Evolutionary conservation across 1,139 yeast genomes (phyloP), one percentile per base, ranked within the genome.

Genomic region (Hansenula sp.): DNA sequence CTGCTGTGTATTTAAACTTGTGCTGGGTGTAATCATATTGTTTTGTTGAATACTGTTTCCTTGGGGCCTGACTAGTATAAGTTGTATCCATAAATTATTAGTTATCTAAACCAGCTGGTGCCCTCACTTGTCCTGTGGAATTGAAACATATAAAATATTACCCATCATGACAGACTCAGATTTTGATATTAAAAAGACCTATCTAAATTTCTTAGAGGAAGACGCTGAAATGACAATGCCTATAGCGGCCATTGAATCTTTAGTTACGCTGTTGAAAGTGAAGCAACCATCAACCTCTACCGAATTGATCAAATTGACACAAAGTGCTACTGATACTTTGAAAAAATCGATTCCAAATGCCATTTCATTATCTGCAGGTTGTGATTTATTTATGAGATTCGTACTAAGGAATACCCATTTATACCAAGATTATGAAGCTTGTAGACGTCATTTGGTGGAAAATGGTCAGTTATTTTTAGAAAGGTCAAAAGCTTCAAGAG

Each of bases 181-280:
- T 33, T 89, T 91, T 59, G 95, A 90, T 62, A 89, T 93, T 53
- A 89, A 84, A 41, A 73, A 79, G 54, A 80, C 93, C 0, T 93
- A 93, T 62, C 74, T 87, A 50, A 77, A 78, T 62, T 90, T 88
- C 63, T 72, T 93, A 47, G 79, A 77, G 52, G 96, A 90, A 46
- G 97, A 93, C 65, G 75, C 86, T 21, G 98, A 93, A 44, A 87
- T 94, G 83, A 91, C 99, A 12, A 94, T 91, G 98, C 99, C 99
- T 5, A 88, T 94, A 35, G 99, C 99, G 42, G 99, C 99, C 41
- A 94, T 94, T 59, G 98, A 93, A 66, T 82, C 96, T 18, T 71
- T 94, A 43, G 96, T 93, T 27, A 85, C 94, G 6, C 77, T 93
- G 68, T 69, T 94, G 35, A 74, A 84, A 50, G 79, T 82, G 41